phyloP scores from a whole-genome alignment of 192 early-diverging fungal genomes.

The Gonapodya prolifera region DNA sequence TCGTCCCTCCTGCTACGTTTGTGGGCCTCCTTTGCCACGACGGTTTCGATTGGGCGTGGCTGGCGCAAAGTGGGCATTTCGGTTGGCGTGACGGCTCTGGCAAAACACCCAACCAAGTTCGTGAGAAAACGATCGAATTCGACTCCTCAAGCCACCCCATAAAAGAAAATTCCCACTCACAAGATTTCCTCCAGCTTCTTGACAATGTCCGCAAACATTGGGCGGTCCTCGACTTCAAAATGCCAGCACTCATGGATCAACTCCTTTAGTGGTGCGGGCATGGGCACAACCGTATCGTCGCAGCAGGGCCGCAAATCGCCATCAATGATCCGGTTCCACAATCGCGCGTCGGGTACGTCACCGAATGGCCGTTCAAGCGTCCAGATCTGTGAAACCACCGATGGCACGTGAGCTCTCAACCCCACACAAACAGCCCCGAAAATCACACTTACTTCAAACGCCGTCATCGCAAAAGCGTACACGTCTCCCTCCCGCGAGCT shows the following conservation, averaged over 20 bases:
- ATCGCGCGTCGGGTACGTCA: background rate
- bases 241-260: background rate
- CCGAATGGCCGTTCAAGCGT: background rate
- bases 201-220: background rate
- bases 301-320: background rate
- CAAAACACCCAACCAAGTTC: background rate
- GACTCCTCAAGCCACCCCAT: background rate
- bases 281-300: background rate
- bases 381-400: background rate
- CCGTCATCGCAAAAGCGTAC: conserved; percentile 4
- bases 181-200: background rate
- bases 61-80: background rate
- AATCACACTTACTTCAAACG: background rate
- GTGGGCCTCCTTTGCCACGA: background rate
- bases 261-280: background rate
- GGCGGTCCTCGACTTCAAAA: background rate
- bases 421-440: background rate
- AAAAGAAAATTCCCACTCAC: background rate
- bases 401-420: background rate
- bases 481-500: conserved; percentile 1
- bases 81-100: background rate
- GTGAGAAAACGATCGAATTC: background rate
- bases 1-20: background rate
- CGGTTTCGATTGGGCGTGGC: background rate
- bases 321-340: background rate